Percentiles rank a stretch among this genome's conserved stretches.
These are phyloP conservation scores for Sugiyamaella marilandica DNA, from an alignment of 805 yeast genomes.

Conservation along the genomic window DNA sequence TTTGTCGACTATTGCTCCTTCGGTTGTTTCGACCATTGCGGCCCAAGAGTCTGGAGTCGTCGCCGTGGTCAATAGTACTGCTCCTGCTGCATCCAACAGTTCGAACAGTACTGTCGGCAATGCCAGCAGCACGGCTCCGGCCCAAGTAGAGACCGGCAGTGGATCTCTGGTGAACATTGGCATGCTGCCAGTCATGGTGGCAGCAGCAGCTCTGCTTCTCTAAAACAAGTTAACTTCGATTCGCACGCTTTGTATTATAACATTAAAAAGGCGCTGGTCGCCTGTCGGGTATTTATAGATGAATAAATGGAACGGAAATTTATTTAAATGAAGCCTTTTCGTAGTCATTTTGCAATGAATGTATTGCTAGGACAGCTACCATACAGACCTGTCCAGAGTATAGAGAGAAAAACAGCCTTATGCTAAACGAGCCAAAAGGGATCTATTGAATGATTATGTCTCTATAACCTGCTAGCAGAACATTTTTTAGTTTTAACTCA, in stretches of 20 bases:
- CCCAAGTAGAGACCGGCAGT: not conserved
- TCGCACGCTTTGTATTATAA: not conserved
- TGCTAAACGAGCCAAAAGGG: too few relatives aligned
- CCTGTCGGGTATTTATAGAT: too few relatives aligned
- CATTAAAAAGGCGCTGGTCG: too few relatives aligned
- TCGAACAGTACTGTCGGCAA: not conserved
- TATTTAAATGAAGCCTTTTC: too few relatives aligned
- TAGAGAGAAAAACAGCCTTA: too few relatives aligned
- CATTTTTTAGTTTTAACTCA: too few relatives aligned
- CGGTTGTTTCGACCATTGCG: not conserved
- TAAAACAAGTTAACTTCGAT: not conserved
- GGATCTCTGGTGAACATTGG: not conserved
- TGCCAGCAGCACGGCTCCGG: not conserved
- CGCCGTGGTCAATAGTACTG: slow-evolving; percentile 1
- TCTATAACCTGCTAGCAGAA: too few relatives aligned
- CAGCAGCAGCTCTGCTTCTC: not conserved
- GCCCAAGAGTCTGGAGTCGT: not conserved
- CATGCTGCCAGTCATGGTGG: not conserved
- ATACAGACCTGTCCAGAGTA: too few relatives aligned
- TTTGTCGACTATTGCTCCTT: not conserved
- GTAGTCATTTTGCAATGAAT: too few relatives aligned
- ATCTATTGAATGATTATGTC: too few relatives aligned
- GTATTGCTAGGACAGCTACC: too few relatives aligned
- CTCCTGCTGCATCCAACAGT: not conserved
- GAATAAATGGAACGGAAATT: too few relatives aligned